Percentiles rank a stretch among this genome's conserved stretches.
Conservation (phyloP, 331 rosid genomes). For the Telfairia occidentalis region DNA sequence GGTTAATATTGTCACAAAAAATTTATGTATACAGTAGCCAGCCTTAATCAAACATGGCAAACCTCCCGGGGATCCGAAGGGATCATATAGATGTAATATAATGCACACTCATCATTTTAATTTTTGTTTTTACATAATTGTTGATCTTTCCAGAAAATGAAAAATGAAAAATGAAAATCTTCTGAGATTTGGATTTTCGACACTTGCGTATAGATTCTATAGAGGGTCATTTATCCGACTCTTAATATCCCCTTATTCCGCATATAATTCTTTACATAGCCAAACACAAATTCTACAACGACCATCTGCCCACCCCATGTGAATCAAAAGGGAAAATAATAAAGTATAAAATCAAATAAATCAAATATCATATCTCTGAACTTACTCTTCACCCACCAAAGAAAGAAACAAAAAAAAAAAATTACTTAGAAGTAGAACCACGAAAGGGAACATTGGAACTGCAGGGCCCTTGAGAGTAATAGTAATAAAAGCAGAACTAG, state of each 20-base stretch:
- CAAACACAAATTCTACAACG: not conserved
- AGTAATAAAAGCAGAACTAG: too few relatives aligned
- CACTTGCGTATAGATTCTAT: not conserved
- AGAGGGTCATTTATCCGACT: not conserved
- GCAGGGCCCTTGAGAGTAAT: not conserved
- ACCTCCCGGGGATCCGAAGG: not conserved
- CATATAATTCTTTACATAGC: not conserved
- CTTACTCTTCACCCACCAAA: not conserved
- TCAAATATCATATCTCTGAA: not conserved
- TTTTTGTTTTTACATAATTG: not conserved
- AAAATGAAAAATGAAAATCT: not conserved
- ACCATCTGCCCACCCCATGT: not conserved
- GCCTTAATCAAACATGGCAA: too few relatives aligned
- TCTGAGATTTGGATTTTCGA: not conserved
- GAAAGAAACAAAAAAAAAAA: not conserved
- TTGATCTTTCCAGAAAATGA: not conserved
- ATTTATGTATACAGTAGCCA: too few relatives aligned
- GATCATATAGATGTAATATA: not conserved
- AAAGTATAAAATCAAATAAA: not conserved
- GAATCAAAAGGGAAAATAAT: not conserved
- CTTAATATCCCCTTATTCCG: not conserved
- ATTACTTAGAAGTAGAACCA: not conserved
- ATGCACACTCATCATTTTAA: not conserved
- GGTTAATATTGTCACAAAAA: too few relatives aligned
- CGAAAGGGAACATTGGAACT: not conserved